A percentile compares a stretch with the other conserved stretches of the same genome.
phyloP scores from a whole-genome alignment of 768 basidiomycete genomes.

The Pleurotus giganteus region DNA sequence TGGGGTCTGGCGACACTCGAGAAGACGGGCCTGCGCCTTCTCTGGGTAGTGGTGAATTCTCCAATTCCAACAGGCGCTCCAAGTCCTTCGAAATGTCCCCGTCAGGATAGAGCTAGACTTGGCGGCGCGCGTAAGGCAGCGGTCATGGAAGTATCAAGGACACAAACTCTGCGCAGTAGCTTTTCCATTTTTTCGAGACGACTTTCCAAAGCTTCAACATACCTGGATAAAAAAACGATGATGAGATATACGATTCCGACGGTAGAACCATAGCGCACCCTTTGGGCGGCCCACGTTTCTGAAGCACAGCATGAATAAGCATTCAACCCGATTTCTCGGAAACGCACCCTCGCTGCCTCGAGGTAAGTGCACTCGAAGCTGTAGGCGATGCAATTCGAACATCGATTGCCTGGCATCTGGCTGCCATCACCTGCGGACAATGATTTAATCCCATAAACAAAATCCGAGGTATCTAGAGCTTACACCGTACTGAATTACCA shows the following conservation, averaged over 20 bases:
- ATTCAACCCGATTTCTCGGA: background rate
- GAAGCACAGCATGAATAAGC: background rate
- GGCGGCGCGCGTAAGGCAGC: constrained; percentile 1
- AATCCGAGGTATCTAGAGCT: constrained; percentile 14
- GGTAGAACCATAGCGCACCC: constrained; percentile 34
- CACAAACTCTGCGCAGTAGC: constrained; percentile 49
- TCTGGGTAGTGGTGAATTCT: background rate
- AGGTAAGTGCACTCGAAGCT: constrained; percentile 64
- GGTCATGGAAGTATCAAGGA: background rate
- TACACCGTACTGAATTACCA: constrained; percentile 39
- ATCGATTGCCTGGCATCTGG: constrained; percentile 58
- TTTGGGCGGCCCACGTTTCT: constrained; percentile 63
- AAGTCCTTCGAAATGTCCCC: constrained; percentile 61
- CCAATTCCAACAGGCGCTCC: constrained; percentile 25
- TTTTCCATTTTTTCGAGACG: constrained; percentile 66
- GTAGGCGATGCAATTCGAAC: constrained; percentile 61
- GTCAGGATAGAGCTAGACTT: constrained; percentile 49
- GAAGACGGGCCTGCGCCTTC: background rate
- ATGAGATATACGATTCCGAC: background rate
- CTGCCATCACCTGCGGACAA: constrained; percentile 60
- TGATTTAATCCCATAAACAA: constrained; percentile 9
- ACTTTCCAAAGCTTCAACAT: constrained; percentile 60
- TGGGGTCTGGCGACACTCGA: background rate
- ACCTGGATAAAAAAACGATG: constrained; percentile 43
- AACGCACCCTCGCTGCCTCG: constrained; percentile 63